phyloP scores from a whole-genome alignment of 148 eudicot genomes.

The Limonium bicolor region DNA sequence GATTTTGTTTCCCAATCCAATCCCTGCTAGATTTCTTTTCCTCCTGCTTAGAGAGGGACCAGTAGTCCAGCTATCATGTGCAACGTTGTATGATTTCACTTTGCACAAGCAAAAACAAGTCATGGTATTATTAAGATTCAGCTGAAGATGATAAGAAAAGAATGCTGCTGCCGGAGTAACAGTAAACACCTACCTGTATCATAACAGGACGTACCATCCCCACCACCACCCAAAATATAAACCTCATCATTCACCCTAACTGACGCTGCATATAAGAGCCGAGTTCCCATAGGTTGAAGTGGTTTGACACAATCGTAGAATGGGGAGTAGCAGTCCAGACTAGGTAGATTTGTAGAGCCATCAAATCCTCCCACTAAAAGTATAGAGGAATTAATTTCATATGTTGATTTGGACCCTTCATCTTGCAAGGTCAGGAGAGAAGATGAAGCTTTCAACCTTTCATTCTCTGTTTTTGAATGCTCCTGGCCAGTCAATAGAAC shows the following conservation, averaged over 20 bases:
- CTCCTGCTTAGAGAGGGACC: constrained; percentile 38
- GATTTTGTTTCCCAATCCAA: constrained; percentile 30
- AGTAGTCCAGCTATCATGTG: constrained; percentile 31
- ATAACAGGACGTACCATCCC: constrained; percentile 27
- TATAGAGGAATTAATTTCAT: constrained; percentile 9
- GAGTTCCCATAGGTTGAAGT: constrained; percentile 33
- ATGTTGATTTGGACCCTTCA: constrained; percentile 7
- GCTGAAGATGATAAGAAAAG: neutral
- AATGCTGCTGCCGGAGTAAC: neutral
- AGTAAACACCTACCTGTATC: constrained; percentile 33
- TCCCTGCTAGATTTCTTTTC: constrained; percentile 46
- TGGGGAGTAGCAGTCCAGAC: constrained; percentile 31
- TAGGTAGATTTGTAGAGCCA: constrained; percentile 43
- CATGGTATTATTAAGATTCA: neutral
- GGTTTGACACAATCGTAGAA: constrained; percentile 20
- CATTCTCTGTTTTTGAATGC: constrained; percentile 27
- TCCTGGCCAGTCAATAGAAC: constrained; percentile 19
- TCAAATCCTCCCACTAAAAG: constrained; percentile 53
- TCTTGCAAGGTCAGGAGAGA: constrained; percentile 12
- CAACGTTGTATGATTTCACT: constrained; percentile 59
- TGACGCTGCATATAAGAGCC: constrained; percentile 31
- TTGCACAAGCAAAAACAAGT: constrained; percentile 8
- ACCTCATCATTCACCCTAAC: constrained; percentile 31
- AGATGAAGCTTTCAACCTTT: constrained; percentile 14
- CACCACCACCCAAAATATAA: constrained; percentile 51